These are phyloP conservation scores for Euphorbia pulcherrima DNA, from an alignment of 345 rosid species.

Conservation along the genomic window DNA sequence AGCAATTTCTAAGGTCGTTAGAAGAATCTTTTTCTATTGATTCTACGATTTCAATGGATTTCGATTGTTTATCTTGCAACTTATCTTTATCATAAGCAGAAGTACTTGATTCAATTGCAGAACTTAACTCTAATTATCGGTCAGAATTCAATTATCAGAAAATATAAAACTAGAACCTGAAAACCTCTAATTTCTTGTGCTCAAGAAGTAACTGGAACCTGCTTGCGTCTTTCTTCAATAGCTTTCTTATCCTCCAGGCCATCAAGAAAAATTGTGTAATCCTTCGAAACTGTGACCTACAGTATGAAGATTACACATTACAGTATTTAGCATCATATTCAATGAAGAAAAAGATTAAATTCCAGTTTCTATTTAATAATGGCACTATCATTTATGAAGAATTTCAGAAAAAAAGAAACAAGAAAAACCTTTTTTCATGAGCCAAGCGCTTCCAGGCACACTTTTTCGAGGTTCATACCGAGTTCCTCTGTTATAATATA, in stretches of 20 bases:
- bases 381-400: conserved; percentile 1
- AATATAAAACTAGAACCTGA: neutral
- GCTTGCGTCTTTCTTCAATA: conserved; percentile 44
- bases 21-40: no score
- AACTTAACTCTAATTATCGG: conserved; percentile 26
- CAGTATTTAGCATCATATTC: neutral
- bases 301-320: neutral
- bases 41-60: no score
- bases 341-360: neutral
- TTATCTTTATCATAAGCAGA: conserved; percentile 32
- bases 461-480: conserved; percentile 87
- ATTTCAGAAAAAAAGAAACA: neutral
- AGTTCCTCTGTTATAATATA: conserved; percentile 88
- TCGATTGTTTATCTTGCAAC: no score
- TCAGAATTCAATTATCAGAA: neutral
- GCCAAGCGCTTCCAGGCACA: conserved; percentile 71
- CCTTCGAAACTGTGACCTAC: conserved; percentile 34
- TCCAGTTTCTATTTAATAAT: neutral
- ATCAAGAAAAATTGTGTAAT: conserved; percentile 38
- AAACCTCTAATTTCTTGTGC: neutral
- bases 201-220: conserved; percentile 23
- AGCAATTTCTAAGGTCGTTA: no score
- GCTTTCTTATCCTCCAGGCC: conserved; percentile 37
- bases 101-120: conserved; percentile 31
- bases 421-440: conserved; percentile 85